phyloP scores from a whole-genome alignment of 495 filamentous ascomycete genomes.

The Neurospora sp. region DNA sequence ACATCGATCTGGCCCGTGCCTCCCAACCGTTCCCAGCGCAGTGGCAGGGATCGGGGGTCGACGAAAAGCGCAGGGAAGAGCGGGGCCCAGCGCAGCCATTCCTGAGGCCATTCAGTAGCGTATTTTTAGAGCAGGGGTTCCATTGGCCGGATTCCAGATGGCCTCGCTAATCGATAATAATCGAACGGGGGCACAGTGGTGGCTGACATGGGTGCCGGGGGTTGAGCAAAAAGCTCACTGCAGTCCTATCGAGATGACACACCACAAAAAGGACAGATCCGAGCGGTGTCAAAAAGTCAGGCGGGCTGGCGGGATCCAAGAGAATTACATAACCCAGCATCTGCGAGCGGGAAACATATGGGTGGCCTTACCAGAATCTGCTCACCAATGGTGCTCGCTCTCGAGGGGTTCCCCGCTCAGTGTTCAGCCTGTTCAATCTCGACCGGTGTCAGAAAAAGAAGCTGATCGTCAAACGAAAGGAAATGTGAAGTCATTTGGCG shows the following conservation, averaged over 20 bases:
- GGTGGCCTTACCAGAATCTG: background rate
- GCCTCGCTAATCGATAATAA: slow-evolving; percentile 24
- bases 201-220: background rate
- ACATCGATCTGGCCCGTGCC: slow-evolving; percentile 1
- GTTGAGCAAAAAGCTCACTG: background rate
- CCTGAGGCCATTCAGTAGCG: background rate
- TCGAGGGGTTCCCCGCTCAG: background rate
- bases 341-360: background rate
- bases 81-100: background rate
- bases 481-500: background rate
- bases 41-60: background rate
- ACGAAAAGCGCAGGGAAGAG: background rate
- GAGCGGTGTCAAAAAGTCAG: slow-evolving; percentile 3
- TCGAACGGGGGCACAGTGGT: slow-evolving; percentile 21
- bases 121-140: slow-evolving; percentile 5
- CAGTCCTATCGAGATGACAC: background rate
- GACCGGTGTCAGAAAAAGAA: background rate
- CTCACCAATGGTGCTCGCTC: background rate
- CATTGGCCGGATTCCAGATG: background rate
- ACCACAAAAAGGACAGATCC: slow-evolving; percentile 12
- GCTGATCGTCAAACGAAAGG: background rate
- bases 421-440: background rate
- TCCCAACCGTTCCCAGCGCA: slow-evolving; percentile 11
- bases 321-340: background rate
- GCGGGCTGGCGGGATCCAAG: slow-evolving; percentile 6